phyloP scores from a whole-genome alignment of 1,284 basidiomycete genomes.

The Marasmius sp. region DNA sequence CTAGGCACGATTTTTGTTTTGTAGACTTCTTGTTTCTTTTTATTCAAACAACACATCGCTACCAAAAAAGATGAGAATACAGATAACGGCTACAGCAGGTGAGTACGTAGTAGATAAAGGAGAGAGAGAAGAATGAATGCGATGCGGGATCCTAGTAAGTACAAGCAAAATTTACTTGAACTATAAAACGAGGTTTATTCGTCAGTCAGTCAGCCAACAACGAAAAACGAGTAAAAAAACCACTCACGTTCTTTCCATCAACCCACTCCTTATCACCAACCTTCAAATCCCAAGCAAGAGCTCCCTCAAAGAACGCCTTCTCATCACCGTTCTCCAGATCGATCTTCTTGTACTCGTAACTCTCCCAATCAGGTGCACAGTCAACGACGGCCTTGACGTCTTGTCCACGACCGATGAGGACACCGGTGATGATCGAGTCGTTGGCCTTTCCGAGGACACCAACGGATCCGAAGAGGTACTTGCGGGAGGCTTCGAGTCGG shows the following conservation, averaged over 20 bases:
- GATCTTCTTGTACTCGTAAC: conserved; percentile 79
- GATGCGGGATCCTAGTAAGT: too few relatives aligned
- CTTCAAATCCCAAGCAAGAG: conserved; percentile 89
- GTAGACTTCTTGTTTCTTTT: too few relatives aligned
- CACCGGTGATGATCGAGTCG: conserved; percentile 73
- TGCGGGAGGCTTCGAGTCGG: conserved; percentile 92
- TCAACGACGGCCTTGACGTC: conserved; percentile 71
- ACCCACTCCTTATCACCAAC: conserved; percentile 84
- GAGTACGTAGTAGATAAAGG: too few relatives aligned
- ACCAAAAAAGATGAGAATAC: too few relatives aligned
- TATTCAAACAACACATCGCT: too few relatives aligned
- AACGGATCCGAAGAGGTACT: conserved; percentile 92
- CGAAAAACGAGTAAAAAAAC: conserved; percentile 9
- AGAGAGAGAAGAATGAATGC: too few relatives aligned
- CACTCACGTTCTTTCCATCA: conserved; percentile 82
- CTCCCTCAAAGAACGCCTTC: conserved; percentile 77
- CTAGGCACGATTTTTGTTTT: too few relatives aligned
- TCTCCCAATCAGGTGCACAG: conserved; percentile 92
- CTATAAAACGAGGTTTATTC: too few relatives aligned
- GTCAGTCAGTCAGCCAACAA: neutral
- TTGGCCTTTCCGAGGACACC: conserved; percentile 87
- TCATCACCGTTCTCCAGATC: conserved; percentile 44
- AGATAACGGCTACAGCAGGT: too few relatives aligned
- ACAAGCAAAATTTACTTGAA: too few relatives aligned
- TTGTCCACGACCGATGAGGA: conserved; percentile 79